Conservation (phyloP, 2,329 filamentous ascomycete genomes). For the Tolypocladium sp. region DNA sequence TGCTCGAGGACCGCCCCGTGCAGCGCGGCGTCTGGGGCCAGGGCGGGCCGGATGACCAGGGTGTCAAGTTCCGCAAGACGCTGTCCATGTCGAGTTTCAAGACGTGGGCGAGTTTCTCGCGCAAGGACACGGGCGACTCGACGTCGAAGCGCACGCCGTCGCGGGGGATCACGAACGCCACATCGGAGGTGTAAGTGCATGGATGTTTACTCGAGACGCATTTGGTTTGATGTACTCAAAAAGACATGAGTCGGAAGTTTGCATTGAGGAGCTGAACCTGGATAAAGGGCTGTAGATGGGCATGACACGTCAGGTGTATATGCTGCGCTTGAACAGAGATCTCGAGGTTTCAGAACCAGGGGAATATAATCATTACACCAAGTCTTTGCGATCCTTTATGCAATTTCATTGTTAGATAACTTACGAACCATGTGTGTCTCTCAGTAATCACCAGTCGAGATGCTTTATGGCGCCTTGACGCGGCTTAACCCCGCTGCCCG, state of each 20-base stretch:
- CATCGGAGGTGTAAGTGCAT: not conserved
- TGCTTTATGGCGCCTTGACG: not conserved
- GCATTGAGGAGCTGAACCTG: too few species aligned
- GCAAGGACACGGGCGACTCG: slow-evolving; percentile 31
- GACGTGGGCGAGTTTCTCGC: slow-evolving; percentile 33
- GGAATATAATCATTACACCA: not conserved
- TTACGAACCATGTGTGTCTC: not conserved
- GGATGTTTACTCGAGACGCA: too few species aligned
- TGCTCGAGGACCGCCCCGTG: slow-evolving; percentile 43
- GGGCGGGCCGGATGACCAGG: slow-evolving; percentile 37
- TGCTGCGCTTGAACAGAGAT: not conserved
- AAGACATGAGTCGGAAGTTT: too few species aligned
- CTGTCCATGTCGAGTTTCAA: slow-evolving; percentile 44
- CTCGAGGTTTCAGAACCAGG: not conserved
- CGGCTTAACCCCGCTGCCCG: not conserved
- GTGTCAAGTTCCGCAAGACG: slow-evolving; percentile 34
- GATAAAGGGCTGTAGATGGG: too few species aligned
- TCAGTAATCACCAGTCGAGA: too few species aligned
- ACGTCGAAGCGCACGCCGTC: slow-evolving; percentile 15
- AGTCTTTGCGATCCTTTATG: not conserved
- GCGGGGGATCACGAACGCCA: slow-evolving; percentile 5
- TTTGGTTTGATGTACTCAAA: too few species aligned
- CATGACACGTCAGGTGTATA: not conserved
- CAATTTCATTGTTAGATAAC: not conserved
- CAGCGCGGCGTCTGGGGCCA: slow-evolving; percentile 42